phyloP scores from a whole-genome alignment of 129 eudicot genomes.

The Flaveria robusta region DNA sequence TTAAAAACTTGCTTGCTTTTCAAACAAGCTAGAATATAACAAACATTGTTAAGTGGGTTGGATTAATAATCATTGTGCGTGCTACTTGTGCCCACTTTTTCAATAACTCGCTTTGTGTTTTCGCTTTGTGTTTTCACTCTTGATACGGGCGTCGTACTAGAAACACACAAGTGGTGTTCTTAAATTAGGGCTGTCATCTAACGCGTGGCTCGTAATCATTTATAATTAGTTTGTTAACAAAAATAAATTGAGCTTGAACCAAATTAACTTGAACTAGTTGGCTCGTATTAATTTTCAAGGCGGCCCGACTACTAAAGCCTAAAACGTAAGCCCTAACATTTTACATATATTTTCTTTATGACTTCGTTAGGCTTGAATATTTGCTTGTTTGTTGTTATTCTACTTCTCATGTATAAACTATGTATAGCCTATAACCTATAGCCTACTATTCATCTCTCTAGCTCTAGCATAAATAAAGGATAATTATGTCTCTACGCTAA shows the following conservation, averaged over 20 bases:
- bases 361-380: too few species aligned
- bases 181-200: background rate
- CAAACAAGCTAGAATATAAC: background rate
- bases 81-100: background rate
- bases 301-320: too few species aligned
- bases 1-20: constrained; percentile 14
- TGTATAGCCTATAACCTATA: too few species aligned
- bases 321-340: too few species aligned
- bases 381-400: too few species aligned
- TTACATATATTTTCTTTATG: too few species aligned
- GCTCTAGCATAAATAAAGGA: too few species aligned
- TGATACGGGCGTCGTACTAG: background rate
- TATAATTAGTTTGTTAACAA: too few species aligned
- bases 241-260: background rate
- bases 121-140: background rate
- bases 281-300: background rate
- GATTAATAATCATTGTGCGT: background rate
- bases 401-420: too few species aligned
- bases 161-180: background rate
- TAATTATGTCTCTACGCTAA: too few species aligned
- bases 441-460: too few species aligned
- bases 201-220: background rate
- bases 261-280: background rate
- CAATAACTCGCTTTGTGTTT: background rate
- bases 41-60: constrained; percentile 1